Evolutionary conservation across 495 filamentous ascomycete genomes (phyloP), one percentile per base, ranked within the genome.

Genomic region (Apiosordaria backusii): DNA sequence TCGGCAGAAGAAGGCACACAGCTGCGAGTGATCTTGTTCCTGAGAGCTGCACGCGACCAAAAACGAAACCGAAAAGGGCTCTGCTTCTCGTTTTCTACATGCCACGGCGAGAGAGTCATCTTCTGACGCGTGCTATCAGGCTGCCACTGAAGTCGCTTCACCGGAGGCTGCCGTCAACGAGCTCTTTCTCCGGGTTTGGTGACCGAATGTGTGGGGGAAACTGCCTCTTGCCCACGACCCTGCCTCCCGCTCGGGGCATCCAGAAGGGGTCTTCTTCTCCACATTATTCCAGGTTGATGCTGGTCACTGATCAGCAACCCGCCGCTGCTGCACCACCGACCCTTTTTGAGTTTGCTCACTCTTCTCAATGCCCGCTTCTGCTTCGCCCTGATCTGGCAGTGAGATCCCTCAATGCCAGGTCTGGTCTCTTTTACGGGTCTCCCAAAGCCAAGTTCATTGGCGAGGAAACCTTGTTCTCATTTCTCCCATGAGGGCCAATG

Each of bases 371-470:
- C 52, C 52, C 52, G n/a, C 57, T 57, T 50, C 59, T 65, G 55
- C 67, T 60, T 67, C 65, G 63, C 63, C 54, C 60, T 63, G 21
- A 10, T 13, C 57, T n/a, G 35, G 57, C 61, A 29, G 45, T 18
- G 22, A 55, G 22, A 23, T 23, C n/a, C 22, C n/a, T 21, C 22
- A 21, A 53, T 18, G 16, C 19, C 50, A 53, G 3, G 19, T 13
- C 50, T 21, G 50, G 15, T 53, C 50, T 53, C 50, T 4, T 53
- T 53, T 4, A 53, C 16, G 50, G 27, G 27, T 29, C 27, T 29
- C 27, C 27, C 27, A 3, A 29, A 29, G 27, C 27, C 27, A 29
- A 29, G 7, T 29, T 29, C 27, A 29, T 29, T 29, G 27, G 27
- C 27, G 27, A 29, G 27, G 27, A 29, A 3, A 29, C 27, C 3